Percentiles rank a stretch among this genome's conserved stretches.
Evolutionary conservation across 1,284 basidiomycete species (phyloP).

Genomic region (Fomitiporia mediterranea): DNA sequence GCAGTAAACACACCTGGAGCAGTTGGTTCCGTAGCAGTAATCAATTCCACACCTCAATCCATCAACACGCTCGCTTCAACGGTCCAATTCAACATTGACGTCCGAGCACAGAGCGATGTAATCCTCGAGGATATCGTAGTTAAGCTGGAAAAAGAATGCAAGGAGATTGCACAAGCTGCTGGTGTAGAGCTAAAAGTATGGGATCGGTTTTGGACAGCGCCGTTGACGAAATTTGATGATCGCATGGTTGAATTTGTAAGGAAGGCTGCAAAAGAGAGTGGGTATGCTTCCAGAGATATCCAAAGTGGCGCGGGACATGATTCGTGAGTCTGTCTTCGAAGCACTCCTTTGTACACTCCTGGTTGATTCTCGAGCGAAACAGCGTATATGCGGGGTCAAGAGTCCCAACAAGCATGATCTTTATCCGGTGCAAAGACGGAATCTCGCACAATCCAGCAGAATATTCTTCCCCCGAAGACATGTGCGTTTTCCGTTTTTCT

Average conservation of each 20-base stretch:
- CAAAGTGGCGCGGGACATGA: slow-evolving; percentile 27
- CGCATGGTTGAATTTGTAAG: slow-evolving; percentile 20
- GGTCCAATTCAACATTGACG: slow-evolving; percentile 25
- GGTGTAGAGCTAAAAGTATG: slow-evolving; percentile 16
- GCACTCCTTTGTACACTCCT: no score
- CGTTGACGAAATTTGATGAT: slow-evolving; percentile 22
- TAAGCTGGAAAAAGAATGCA: slow-evolving; percentile 17
- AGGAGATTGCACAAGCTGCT: slow-evolving; percentile 14
- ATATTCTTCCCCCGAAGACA: slow-evolving; percentile 24
- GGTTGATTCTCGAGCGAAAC: not conserved
- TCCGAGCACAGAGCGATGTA: slow-evolving; percentile 17
- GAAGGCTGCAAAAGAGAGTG: slow-evolving; percentile 20
- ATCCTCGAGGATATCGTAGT: slow-evolving; percentile 19
- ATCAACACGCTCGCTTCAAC: slow-evolving; percentile 23
- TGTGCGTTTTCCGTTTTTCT: slow-evolving; percentile 10
- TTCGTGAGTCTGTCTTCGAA: slow-evolving; percentile 22
- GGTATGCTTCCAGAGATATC: slow-evolving; percentile 17
- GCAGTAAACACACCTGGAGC: slow-evolving; percentile 16
- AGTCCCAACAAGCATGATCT: slow-evolving; percentile 28
- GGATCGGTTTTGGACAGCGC: slow-evolving; percentile 22
- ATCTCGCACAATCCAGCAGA: slow-evolving; percentile 26
- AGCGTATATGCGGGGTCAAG: slow-evolving; percentile 23
- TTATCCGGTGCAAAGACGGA: slow-evolving; percentile 26
- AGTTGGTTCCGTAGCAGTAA: slow-evolving; percentile 23
- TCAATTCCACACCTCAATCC: slow-evolving; percentile 22